Base-by-base conservation (phyloP, 2,329 filamentous ascomycete genomes). In the Colletotrichum navitas region DNA sequence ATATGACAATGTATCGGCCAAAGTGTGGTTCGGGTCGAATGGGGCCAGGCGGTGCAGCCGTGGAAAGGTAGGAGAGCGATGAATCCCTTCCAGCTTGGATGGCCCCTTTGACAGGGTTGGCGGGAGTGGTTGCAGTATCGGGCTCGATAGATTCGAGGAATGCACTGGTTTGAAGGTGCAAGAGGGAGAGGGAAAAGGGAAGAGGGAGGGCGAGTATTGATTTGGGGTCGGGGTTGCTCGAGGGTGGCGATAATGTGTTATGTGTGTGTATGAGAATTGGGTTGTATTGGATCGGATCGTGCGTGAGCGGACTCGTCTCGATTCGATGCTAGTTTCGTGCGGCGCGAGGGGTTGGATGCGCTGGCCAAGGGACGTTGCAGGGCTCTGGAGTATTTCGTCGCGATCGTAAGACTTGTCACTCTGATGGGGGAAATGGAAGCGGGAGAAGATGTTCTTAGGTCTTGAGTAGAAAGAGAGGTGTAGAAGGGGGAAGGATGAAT, bases 291-390 rank as follows among this genome's bases (percentile, higher is more conserved):
- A 70, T 60, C 59, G 65, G 60, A 64, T 68, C 51, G 65, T 68
- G 69, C 47, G 69, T 69, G 69, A 69, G 69, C 69, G 66, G 60
- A 72, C 69, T 72, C 69, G 69, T 72, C 69, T 72, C 60, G 69
- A 64, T 72, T 69, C 69, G 65, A 72, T 69, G 47, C 65, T 72
- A 64, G 60, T 68, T 67, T 72, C 69, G 69, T 72, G 12, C 60
- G 29, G 65, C 54, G 39, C 64, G 66, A 71, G 54, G 58, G 69
- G 68, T 71, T 62, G 64, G 64, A 47, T n/a, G 52, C 39, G 58
- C 32, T 32, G 49, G 60, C 32, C 58, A 60, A 45, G 34, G 34
- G 34, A 32, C 45, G 59, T 51, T 62, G 59, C 45, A 21, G 36
- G 32, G 45, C 45, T 16, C 47, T n/a, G n/a, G 26, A 21, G 10